phyloP scores from a whole-genome alignment of 2,329 filamentous ascomycete species.

The Talaromyces funiculosus region DNA sequence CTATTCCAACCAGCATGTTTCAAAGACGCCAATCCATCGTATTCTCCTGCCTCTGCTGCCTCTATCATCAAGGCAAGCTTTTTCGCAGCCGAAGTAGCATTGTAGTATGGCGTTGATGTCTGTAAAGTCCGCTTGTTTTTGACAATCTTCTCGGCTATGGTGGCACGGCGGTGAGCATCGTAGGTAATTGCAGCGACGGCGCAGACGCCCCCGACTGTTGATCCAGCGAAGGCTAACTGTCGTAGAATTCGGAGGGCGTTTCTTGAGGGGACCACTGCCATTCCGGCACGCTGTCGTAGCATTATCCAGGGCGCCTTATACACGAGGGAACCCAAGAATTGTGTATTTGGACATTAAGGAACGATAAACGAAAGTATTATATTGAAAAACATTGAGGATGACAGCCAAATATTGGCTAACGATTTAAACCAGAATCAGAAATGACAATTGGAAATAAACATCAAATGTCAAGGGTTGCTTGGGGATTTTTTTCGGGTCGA shows the following conservation, averaged over 20 bases:
- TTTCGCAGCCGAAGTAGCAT: conserved; percentile 33
- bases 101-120: conserved; percentile 37
- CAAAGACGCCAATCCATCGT: conserved; percentile 34
- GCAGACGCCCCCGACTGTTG: conserved; percentile 35
- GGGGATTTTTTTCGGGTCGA: conserved; percentile 3
- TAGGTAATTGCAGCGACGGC: conserved; percentile 38
- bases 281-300: conserved; percentile 26
- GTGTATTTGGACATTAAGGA: not conserved
- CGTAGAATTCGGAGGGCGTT: conserved; percentile 40
- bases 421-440: not conserved
- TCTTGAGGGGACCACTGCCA: conserved; percentile 37
- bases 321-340: not conserved
- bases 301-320: conserved; percentile 18
- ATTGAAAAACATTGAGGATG: not conserved
- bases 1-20: conserved; percentile 20
- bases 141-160: conserved; percentile 38
- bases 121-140: conserved; percentile 41
- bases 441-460: not conserved
- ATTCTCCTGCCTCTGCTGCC: conserved; percentile 40
- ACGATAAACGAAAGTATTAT: not conserved
- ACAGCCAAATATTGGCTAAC: not conserved
- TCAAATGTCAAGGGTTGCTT: not conserved
- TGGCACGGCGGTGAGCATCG: conserved; percentile 37
- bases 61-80: conserved; percentile 39
- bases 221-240: conserved; percentile 29